phyloP scores from a whole-genome alignment of 768 basidiomycete species.

The Podaxis sp. region DNA sequence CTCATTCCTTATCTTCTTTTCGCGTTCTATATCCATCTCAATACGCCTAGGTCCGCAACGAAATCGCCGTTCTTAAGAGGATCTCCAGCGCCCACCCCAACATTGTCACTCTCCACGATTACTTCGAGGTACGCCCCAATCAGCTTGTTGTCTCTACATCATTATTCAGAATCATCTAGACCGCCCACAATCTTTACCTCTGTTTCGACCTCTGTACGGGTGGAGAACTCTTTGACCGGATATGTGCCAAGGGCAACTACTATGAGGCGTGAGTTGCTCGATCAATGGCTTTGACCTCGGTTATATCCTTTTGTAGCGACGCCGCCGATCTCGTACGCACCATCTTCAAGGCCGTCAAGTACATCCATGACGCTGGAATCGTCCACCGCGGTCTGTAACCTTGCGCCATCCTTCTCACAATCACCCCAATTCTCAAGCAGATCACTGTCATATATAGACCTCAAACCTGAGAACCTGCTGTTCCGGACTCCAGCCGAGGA shows the following conservation, averaged over 20 bases:
- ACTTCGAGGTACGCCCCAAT: constrained; percentile 76
- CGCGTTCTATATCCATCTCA: not conserved
- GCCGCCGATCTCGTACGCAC: constrained; percentile 87
- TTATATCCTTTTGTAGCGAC: constrained; percentile 51
- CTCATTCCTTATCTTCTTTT: constrained; percentile 13
- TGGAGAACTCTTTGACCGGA: constrained; percentile 98
- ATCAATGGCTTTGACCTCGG: constrained; percentile 1
- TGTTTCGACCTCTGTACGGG: constrained; percentile 96
- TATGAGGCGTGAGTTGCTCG: constrained; percentile 73
- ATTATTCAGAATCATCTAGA: constrained; percentile 42
- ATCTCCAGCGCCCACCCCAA: constrained; percentile 89
- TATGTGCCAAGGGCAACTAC: constrained; percentile 96
- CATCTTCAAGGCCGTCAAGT: constrained; percentile 83
- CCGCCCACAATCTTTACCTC: constrained; percentile 90
- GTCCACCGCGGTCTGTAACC: constrained; percentile 76
- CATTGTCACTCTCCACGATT: constrained; percentile 93
- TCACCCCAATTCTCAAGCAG: not conserved
- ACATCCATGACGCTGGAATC: constrained; percentile 89
- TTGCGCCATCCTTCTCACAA: not conserved
- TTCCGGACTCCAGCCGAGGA: constrained; percentile 90
- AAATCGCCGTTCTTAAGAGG: constrained; percentile 92
- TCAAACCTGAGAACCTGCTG: constrained; percentile 97
- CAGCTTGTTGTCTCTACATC: not conserved
- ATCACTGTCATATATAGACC: constrained; percentile 44
- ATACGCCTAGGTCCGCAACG: constrained; percentile 80